These are phyloP conservation scores for Bolboschoenoplectus hybrid DNA, from an alignment of 202 grass and related monocot genomes.

Conservation along the genomic window DNA sequence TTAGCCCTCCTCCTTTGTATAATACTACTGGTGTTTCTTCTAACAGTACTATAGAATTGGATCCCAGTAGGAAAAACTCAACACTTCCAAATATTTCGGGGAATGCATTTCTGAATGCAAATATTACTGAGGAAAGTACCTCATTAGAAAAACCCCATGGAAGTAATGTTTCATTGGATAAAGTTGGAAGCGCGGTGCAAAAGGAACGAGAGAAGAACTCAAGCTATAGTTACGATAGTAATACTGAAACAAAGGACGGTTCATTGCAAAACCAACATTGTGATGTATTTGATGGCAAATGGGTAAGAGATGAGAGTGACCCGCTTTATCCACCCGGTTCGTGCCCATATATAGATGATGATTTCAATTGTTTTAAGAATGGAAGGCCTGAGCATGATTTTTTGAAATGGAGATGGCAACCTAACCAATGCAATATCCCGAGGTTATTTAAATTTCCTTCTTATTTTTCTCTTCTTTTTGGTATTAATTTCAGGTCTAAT, in stretches of 20 bases:
- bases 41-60: not conserved
- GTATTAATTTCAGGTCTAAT: not conserved
- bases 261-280: slow-evolving; percentile 36
- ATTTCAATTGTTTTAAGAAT: slow-evolving; percentile 91
- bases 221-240: slow-evolving; percentile 1
- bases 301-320: slow-evolving; percentile 70
- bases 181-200: not conserved
- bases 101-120: not conserved
- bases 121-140: not conserved
- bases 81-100: slow-evolving; percentile 17
- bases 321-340: slow-evolving; percentile 65
- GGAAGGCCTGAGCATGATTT: slow-evolving; percentile 67
- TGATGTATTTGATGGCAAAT: slow-evolving; percentile 68
- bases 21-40: not conserved
- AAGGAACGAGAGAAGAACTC: slow-evolving; percentile 27
- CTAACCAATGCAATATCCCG: slow-evolving; percentile 67
- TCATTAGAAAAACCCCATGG: not conserved
- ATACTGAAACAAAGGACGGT: not conserved
- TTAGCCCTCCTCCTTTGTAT: not conserved
- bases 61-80: not conserved
- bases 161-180: slow-evolving; percentile 12
- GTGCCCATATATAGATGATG: slow-evolving; percentile 63
- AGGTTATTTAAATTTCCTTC: slow-evolving; percentile 42
- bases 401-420: slow-evolving; percentile 90
- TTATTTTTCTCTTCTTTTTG: not conserved